Conservation (phyloP, 257 asterid genomes). For the Rehmannia glutinosa region DNA sequence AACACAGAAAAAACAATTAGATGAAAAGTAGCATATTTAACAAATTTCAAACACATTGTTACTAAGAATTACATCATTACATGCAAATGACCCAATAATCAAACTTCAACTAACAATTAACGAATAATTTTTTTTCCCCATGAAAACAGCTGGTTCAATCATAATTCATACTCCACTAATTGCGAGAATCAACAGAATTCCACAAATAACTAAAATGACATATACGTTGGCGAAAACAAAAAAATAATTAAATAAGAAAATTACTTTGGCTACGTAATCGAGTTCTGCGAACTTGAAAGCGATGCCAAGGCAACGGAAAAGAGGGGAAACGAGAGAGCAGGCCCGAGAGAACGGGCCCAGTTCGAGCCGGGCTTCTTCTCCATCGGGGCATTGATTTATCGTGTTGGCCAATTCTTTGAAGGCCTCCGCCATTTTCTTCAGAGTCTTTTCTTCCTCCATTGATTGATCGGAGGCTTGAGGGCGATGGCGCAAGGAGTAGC, state of each 20-base stretch:
- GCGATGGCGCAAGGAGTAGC: neutral
- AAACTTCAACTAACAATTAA: neutral
- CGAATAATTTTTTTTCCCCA: neutral
- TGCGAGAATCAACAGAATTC: neutral
- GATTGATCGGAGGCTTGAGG: constrained; percentile 18
- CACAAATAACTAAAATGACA: neutral
- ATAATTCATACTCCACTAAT: neutral
- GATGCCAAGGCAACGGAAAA: constrained; percentile 89
- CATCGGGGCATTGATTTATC: constrained; percentile 33
- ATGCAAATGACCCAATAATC: neutral
- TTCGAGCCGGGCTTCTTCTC: constrained; percentile 52
- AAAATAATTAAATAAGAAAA: neutral
- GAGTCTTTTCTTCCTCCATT: constrained; percentile 55
- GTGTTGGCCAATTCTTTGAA: constrained; percentile 52
- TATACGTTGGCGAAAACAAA: neutral
- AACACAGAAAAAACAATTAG: too few relatives aligned
- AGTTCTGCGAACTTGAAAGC: constrained; percentile 93
- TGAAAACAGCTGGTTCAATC: neutral
- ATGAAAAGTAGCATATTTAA: neutral
- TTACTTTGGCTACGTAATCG: constrained; percentile 85
- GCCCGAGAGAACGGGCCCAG: constrained; percentile 66
- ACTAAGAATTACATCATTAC: neutral
- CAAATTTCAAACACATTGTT: neutral
- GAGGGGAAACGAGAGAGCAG: constrained; percentile 86
- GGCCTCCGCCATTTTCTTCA: constrained; percentile 70